Evolutionary conservation across 2,329 filamentous ascomycete species (phyloP), one percentile per base, ranked within the genome.

Genomic region (Rhinocladiella similis): DNA sequence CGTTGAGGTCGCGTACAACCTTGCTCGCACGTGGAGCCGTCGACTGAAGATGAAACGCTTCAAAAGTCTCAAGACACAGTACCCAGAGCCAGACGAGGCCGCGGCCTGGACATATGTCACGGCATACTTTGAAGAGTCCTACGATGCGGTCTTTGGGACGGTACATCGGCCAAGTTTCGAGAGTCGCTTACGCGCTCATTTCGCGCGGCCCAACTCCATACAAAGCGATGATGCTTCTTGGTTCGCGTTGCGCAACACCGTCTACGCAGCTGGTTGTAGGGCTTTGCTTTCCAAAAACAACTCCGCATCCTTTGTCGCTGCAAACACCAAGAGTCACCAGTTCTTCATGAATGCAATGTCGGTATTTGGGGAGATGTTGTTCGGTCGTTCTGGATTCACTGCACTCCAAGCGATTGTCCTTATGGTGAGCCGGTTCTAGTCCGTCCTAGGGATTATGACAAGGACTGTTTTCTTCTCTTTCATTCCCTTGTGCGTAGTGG

Each of bases 161-260:
- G 42, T 57, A 19, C 45, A 57, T 48, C 54, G 54, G 14, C 54
- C 49, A 13, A 25, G 41, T n/a, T 57, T 57, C 49, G 54, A 57
- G 19, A 41, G n/a, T 20, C 42, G 43, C 12, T 25, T 57, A 3
- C 48, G 50, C 6, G 36, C 54, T 14, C 54, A 57, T 14, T 53
- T 53, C 36, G 43, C 36, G 22, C 25, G 29, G 39, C 3, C 27
- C 14, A 20, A 19, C 10, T 5, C 29, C 22, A 13, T 1, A 20
- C 38, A 57, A 18, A 19, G 29, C 16, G 29, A 50, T 5, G 54
- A 57, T 18, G 13, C 49, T 18, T 18, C 54, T 7, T 57, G 49
- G 54, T 57, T 46, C 19, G 54, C 54, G n/a, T 27, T 57, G 14
- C 49, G 54, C 9, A 53, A 57, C 22, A 57, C 36, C 7, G 20